phyloP scores from a whole-genome alignment of 768 basidiomycete genomes.

The Rhizopogon vinicolor region DNA sequence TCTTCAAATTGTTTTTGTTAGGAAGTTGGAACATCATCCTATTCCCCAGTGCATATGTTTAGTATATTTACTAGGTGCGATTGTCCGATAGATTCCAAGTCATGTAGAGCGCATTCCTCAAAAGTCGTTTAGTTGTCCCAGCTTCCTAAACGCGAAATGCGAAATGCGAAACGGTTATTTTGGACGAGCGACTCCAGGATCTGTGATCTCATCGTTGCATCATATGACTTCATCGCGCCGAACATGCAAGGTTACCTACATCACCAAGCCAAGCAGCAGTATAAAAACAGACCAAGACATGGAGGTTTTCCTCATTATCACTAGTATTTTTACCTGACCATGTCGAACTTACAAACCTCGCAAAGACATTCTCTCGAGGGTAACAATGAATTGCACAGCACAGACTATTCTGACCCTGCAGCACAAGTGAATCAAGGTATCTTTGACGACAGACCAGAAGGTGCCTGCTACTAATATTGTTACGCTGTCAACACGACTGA shows the following conservation, averaged over 20 bases:
- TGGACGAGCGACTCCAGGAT: no score
- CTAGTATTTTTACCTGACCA: background rate
- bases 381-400: conserved; percentile 10
- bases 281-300: background rate
- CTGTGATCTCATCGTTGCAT: background rate
- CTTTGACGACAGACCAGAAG: conserved; percentile 15
- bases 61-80: no score
- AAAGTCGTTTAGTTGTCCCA: no score
- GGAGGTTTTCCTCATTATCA: no score
- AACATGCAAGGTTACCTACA: background rate
- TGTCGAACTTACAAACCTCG: conserved; percentile 8
- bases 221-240: background rate
- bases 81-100: no score
- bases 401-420: conserved; percentile 12
- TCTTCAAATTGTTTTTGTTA: no score
- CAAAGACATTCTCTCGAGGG: conserved; percentile 15
- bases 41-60: no score
- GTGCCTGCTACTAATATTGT: background rate
- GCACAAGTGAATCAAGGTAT: conserved; percentile 13
- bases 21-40: no score
- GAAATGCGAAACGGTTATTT: no score
- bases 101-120: no score
- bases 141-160: no score
- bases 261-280: background rate
- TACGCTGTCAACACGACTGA: no score